Evolutionary conservation across 257 asterid species (phyloP).

Genomic region (Craterostigma plantagineum): DNA sequence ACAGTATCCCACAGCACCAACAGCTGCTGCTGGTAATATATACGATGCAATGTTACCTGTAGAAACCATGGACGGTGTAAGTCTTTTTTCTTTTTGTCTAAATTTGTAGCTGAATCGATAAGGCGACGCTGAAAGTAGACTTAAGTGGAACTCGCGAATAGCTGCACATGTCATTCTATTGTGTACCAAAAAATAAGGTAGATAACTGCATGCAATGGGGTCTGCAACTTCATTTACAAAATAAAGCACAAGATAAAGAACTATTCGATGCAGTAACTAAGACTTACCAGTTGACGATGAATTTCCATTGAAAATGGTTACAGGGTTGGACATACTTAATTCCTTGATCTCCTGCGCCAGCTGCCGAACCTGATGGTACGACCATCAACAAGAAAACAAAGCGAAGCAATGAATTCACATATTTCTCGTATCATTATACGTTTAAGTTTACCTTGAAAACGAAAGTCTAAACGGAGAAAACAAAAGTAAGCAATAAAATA

Average conservation of each 20-base stretch:
- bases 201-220: constrained; percentile 1
- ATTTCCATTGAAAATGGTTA: constrained; percentile 48
- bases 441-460: constrained; percentile 1
- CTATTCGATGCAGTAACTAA: constrained; percentile 1
- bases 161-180: too few relatives aligned
- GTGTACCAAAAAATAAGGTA: too few relatives aligned
- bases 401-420: constrained; percentile 5
- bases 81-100: constrained; percentile 7
- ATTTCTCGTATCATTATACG: background rate
- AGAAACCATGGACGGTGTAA: constrained; percentile 11
- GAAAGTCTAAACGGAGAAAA: too few relatives aligned
- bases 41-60: constrained; percentile 54
- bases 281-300: constrained; percentile 49
- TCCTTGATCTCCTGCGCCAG: constrained; percentile 71
- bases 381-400: constrained; percentile 14
- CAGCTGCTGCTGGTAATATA: constrained; percentile 66
- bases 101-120: constrained; percentile 4
- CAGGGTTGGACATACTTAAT: constrained; percentile 48
- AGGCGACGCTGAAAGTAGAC: too few relatives aligned
- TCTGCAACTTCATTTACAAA: constrained; percentile 2
- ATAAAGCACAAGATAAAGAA: constrained; percentile 5
- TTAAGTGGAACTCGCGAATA: background rate
- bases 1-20: constrained; percentile 74
- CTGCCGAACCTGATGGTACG: constrained; percentile 45
- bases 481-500: too few relatives aligned